Evolutionary conservation across 2,329 filamentous ascomycete genomes (phyloP).

Genomic region (Aplosporella prunicola): DNA sequence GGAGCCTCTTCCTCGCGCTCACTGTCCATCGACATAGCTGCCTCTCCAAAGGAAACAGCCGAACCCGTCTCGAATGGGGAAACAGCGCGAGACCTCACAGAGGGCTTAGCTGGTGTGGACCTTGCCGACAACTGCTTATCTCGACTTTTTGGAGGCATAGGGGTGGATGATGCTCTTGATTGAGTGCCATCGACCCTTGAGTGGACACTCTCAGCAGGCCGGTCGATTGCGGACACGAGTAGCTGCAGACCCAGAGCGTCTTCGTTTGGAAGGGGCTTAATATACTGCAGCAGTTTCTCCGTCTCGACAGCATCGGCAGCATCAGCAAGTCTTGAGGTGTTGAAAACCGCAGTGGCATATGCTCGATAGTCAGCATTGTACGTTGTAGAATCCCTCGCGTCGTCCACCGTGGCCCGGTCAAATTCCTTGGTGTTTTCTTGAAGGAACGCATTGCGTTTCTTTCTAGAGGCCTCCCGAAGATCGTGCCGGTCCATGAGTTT

Average conservation of each 20-base stretch:
- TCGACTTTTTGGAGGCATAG: constrained; percentile 4
- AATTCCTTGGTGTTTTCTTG: constrained; percentile 21
- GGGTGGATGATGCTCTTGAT: constrained; percentile 3
- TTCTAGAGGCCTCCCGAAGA: constrained; percentile 17
- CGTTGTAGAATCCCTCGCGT: constrained; percentile 20
- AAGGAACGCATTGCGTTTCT: constrained; percentile 19
- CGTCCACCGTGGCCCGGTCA: constrained; percentile 22
- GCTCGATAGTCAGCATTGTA: constrained; percentile 33
- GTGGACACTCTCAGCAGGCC: not conserved
- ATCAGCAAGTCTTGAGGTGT: constrained; percentile 25
- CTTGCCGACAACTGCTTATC: constrained; percentile 3
- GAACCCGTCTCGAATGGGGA: not conserved
- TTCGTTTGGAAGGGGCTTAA: constrained; percentile 29
- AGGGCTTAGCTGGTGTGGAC: constrained; percentile 9
- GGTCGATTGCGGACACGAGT: constrained; percentile 28
- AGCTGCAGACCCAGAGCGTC: constrained; percentile 32
- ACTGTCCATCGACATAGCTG: constrained; percentile 8
- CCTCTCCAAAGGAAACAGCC: constrained; percentile 5
- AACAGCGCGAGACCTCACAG: not conserved
- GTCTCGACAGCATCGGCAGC: constrained; percentile 28
- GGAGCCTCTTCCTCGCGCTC: no score
- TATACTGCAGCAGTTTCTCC: constrained; percentile 14
- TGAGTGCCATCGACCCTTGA: constrained; percentile 2
- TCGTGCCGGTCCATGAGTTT: constrained; percentile 22
- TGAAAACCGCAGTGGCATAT: constrained; percentile 29